Base-by-base conservation (phyloP, 2,329 filamentous ascomycete species). In the Beauveria caledonica region DNA sequence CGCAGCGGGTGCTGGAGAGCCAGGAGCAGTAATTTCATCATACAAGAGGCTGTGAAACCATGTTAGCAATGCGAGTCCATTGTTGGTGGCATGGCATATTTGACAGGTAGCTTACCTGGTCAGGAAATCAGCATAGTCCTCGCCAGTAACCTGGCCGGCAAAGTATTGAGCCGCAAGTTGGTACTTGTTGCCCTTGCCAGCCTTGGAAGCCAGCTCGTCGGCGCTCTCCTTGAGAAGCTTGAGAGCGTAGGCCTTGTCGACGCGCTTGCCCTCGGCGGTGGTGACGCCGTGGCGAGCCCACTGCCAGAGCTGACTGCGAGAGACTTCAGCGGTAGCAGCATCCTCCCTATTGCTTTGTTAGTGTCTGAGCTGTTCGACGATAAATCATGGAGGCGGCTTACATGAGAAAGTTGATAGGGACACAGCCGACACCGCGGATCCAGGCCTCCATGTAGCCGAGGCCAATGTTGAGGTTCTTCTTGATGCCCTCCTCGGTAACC, bases 391-490 rank as follows among this genome's bases (percentile, higher is more conserved):
- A n/a, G n/a, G n/a, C n/a, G n/a, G n/a, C n/a, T n/a, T 76, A 84
- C 93, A 97, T 97, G 60, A 97, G 82, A 74, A 88, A 96, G 81
- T 97, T 97, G 78, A 97, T 97, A 53, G 94, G 94, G 58, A 97
- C 92, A 69, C 94, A 99, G 61, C 94, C 94, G 23, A 97, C 84
- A 39, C 93, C 94, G 64, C 92, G 88, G 63, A 97, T 81, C 94
- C 94, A 99, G 63, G 91, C 94, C 78, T 99, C 94, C 93, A 97
- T 99, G 78, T 99, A 99, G 56, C 89, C 89, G 6, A 99, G 85
- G 44, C 93, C 94, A 66, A 99, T 97, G 78, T 92, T 93, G 65
- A 99, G 81, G 80, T 97, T 99, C 86, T 97, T 96, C 71, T 90
- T 86, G 78, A 99, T 97, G 61, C 94, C 94, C 5, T 87, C 91